phyloP scores from a whole-genome alignment of 2,329 filamentous ascomycete species.

The Phoma sp. region DNA sequence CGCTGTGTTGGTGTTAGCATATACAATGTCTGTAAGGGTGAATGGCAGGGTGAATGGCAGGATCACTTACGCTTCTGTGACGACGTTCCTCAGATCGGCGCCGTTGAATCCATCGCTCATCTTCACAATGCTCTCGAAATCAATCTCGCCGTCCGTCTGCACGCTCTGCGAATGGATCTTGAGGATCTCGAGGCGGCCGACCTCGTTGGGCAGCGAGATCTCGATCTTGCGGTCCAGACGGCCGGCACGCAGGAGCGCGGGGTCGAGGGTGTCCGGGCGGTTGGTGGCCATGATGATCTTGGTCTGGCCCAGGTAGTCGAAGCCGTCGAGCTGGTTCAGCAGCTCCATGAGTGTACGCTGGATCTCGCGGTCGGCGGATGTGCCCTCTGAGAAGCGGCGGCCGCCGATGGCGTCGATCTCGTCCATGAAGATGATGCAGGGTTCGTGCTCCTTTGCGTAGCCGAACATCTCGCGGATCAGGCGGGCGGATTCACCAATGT shows the following conservation, averaged over 20 bases:
- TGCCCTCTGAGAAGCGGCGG: conserved; percentile 94
- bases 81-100: conserved; percentile 94
- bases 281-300: conserved; percentile 99
- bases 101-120: conserved; percentile 99
- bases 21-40: background rate
- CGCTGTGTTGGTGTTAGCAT: conserved; percentile 60
- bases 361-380: conserved; percentile 96
- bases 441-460: conserved; percentile 98
- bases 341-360: conserved; percentile 98
- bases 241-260: conserved; percentile 87
- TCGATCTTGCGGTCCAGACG: conserved; percentile 97
- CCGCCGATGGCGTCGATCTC: conserved; percentile 99
- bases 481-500: conserved; percentile 96
- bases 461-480: conserved; percentile 99
- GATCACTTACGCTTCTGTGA: conserved; percentile 89
- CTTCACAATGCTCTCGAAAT: conserved; percentile 99
- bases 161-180: conserved; percentile 95
- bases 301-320: conserved; percentile 98
- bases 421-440: conserved; percentile 99
- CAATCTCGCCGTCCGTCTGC: conserved; percentile 89
- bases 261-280: conserved; percentile 93
- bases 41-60: background rate
- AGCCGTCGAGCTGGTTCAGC: conserved; percentile 97
- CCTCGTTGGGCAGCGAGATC: conserved; percentile 95
- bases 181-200: conserved; percentile 92